A percentile compares a stretch with the other conserved stretches of the same genome.
phyloP scores from a whole-genome alignment of 1,284 basidiomycete genomes.

The Mycena citricolor region DNA sequence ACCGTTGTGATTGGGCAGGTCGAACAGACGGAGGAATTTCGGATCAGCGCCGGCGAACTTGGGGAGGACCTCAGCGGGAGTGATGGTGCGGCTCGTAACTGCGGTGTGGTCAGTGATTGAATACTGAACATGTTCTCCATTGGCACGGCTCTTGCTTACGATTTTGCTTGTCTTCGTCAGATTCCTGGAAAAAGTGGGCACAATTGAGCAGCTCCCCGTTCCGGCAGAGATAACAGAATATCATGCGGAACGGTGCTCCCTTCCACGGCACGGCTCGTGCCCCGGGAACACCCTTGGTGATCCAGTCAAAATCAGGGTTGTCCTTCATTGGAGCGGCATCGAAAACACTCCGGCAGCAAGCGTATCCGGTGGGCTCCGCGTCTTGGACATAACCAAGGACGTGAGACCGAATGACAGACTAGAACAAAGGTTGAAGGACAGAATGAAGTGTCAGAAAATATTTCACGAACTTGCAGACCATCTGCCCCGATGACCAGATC shows the following conservation, averaged over 20 bases:
- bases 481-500: slow-evolving; percentile 21
- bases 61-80: slow-evolving; percentile 7
- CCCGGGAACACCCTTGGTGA: slow-evolving; percentile 9
- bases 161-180: slow-evolving; percentile 4
- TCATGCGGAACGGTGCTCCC: slow-evolving; percentile 1
- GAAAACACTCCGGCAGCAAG: slow-evolving; percentile 13
- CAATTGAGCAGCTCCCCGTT: slow-evolving; percentile 9
- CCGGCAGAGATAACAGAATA: slow-evolving; percentile 10
- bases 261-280: not conserved
- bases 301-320: slow-evolving; percentile 11
- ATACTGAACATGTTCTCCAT: no score
- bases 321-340: slow-evolving; percentile 8
- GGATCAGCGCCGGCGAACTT: slow-evolving; percentile 7
- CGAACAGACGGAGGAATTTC: slow-evolving; percentile 11
- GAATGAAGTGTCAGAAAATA: not conserved
- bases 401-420: slow-evolving; percentile 14
- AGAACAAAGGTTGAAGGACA: not conserved
- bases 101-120: no score
- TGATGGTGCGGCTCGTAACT: slow-evolving; percentile 1
- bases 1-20: slow-evolving; percentile 1
- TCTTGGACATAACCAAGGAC: slow-evolving; percentile 1
- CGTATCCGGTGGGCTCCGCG: slow-evolving; percentile 2
- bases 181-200: slow-evolving; percentile 4
- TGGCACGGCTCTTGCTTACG: no score
- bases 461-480: slow-evolving; percentile 9